Percentiles rank a stretch among this genome's conserved stretches.
Evolutionary conservation across 1,284 basidiomycete species (phyloP).

Genomic region (Puccinia novopanici): DNA sequence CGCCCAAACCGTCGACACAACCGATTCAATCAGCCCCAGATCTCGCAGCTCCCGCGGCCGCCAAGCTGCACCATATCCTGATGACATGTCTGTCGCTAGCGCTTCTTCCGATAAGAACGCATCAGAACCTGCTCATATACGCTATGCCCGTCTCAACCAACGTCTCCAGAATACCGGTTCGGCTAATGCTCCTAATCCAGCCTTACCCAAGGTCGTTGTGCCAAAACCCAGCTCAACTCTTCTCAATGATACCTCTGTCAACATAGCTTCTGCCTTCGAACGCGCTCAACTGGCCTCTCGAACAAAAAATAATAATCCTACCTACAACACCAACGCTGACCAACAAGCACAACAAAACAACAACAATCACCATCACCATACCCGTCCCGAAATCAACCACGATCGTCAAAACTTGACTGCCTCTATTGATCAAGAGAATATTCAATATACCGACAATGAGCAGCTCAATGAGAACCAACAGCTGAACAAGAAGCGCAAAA

Average conservation of each 20-base stretch:
- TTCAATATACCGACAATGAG: conserved; percentile 17
- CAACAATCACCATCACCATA: neutral
- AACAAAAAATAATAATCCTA: neutral
- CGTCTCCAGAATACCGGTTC: conserved; percentile 18
- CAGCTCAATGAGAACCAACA: neutral
- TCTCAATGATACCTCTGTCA: conserved; percentile 42
- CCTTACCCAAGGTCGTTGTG: conserved; percentile 15
- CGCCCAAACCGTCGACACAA: conserved; percentile 16
- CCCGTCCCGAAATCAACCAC: neutral
- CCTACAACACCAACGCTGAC: neutral
- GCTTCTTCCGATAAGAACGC: neutral
- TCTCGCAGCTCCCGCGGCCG: conserved; percentile 5
- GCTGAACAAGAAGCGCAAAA: conserved; percentile 40
- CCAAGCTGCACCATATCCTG: neutral
- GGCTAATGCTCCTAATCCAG: conserved; percentile 2
- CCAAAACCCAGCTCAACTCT: conserved; percentile 11
- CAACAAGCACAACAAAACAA: neutral
- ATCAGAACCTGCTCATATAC: conserved; percentile 10
- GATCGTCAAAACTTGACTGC: neutral
- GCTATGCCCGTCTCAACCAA: conserved; percentile 33
- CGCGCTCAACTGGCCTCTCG: conserved; percentile 26
- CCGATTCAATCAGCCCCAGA: neutral
- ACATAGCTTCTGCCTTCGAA: conserved; percentile 46
- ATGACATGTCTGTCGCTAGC: neutral
- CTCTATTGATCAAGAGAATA: neutral